Evolutionary conservation across 371 early-diverging fungal species (phyloP).

Genomic region (Mortierella polycephala): DNA sequence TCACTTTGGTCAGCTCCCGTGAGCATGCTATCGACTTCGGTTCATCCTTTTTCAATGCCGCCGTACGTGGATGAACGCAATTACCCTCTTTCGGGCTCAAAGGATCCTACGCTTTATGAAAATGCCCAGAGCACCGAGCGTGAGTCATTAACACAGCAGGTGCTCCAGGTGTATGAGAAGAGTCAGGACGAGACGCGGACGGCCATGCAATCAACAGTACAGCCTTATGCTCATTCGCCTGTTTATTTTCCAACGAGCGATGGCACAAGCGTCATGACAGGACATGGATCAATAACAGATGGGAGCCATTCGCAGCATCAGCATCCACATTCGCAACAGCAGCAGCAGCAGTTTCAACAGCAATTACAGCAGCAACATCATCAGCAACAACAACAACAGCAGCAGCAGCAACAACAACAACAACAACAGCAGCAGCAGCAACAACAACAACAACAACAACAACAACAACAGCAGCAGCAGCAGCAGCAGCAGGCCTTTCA

Average conservation of each 20-base stretch:
- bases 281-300: slow-evolving; percentile 9
- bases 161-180: slow-evolving; percentile 15
- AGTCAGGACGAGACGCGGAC: slow-evolving; percentile 16
- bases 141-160: slow-evolving; percentile 24
- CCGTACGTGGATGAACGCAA: slow-evolving; percentile 15
- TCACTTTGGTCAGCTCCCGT: slow-evolving; percentile 34
- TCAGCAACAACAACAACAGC: slow-evolving; percentile 26
- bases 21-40: slow-evolving; percentile 38
- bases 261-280: slow-evolving; percentile 7
- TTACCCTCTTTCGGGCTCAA: slow-evolving; percentile 8
- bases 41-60: slow-evolving; percentile 40
- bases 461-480: slow-evolving; percentile 31
- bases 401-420: slow-evolving; percentile 25
- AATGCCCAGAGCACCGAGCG: slow-evolving; percentile 15
- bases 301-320: slow-evolving; percentile 28
- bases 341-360: slow-evolving; percentile 29
- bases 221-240: slow-evolving; percentile 14
- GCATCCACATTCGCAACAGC: slow-evolving; percentile 27
- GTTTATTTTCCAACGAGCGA: slow-evolving; percentile 14
- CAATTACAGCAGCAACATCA: slow-evolving; percentile 17
- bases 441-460: slow-evolving; percentile 39
- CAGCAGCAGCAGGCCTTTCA: slow-evolving; percentile 32
- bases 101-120: slow-evolving; percentile 22
- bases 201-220: slow-evolving; percentile 12
- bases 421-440: slow-evolving; percentile 30